Conservation (phyloP, 108 stramenopile genomes). For the Skeletonema grethae region DNA sequence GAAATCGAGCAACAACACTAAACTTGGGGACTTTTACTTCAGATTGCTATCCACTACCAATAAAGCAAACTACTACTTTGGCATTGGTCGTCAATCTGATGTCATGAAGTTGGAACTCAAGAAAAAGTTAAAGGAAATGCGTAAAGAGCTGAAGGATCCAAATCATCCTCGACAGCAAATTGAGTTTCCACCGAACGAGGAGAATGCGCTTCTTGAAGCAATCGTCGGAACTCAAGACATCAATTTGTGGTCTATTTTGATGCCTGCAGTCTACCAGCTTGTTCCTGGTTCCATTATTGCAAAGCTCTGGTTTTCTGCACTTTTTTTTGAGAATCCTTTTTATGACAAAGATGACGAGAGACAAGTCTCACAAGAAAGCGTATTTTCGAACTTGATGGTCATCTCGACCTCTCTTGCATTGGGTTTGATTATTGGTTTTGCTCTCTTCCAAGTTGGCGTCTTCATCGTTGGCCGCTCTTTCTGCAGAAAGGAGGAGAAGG, state of each 20-base stretch:
- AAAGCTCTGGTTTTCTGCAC: constrained; percentile 47
- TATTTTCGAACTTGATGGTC: constrained; percentile 42
- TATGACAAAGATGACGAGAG: background rate
- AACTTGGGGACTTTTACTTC: constrained; percentile 15
- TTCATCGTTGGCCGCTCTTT: constrained; percentile 1
- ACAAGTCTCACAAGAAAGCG: constrained; percentile 4
- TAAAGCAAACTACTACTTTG: constrained; percentile 7
- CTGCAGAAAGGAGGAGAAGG: background rate
- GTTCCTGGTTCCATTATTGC: constrained; percentile 58
- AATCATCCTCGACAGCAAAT: constrained; percentile 20
- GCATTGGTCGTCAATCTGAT: constrained; percentile 33
- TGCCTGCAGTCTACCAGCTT: constrained; percentile 61
- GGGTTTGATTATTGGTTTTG: constrained; percentile 48
- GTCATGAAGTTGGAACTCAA: constrained; percentile 14
- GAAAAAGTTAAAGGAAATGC: constrained; percentile 12
- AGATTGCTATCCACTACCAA: background rate
- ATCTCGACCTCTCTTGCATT: constrained; percentile 48
- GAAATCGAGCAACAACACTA: background rate
- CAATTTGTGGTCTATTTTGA: constrained; percentile 50
- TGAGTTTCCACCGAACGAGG: constrained; percentile 27
- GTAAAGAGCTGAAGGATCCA: constrained; percentile 28
- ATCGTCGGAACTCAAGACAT: constrained; percentile 34
- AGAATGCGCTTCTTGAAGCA: constrained; percentile 37
- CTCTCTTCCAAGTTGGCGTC: constrained; percentile 10
- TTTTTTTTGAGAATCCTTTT: constrained; percentile 26